phyloP scores from a whole-genome alignment of 768 basidiomycete species.

The Lactifluus pinguis region DNA sequence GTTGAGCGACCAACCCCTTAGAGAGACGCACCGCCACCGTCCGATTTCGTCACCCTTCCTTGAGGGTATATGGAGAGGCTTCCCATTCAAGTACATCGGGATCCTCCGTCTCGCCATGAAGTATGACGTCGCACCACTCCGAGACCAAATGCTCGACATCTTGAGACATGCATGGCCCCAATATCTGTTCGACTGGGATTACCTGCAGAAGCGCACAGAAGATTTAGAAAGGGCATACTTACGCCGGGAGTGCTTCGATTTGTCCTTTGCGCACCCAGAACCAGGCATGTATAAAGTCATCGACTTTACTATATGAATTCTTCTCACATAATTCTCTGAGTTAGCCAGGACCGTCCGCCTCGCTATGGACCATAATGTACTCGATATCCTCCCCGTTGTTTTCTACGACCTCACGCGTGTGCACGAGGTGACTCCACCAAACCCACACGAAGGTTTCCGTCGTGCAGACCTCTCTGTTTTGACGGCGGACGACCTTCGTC shows the following conservation, averaged over 20 bases:
- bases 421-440: conserved; percentile 11
- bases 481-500: conserved; percentile 14
- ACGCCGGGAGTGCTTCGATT: conserved; percentile 8
- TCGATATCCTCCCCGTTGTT: conserved; percentile 16
- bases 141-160: conserved; percentile 6
- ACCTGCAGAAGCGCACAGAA: conserved; percentile 13
- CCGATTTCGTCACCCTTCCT: conserved; percentile 15
- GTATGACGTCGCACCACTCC: conserved; percentile 5
- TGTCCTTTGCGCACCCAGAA: conserved; percentile 16
- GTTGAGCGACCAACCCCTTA: not conserved
- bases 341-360: conserved; percentile 14
- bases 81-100: conserved; percentile 12
- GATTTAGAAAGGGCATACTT: conserved; percentile 13
- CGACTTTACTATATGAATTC: not conserved
- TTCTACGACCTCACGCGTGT: conserved; percentile 15
- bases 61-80: conserved; percentile 15
- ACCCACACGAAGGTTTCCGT: conserved; percentile 7
- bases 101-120: conserved; percentile 15
- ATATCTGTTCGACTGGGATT: conserved; percentile 15
- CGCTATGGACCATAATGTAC: conserved; percentile 12
- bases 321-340: not conserved
- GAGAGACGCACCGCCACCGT: conserved; percentile 12
- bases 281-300: conserved; percentile 5
- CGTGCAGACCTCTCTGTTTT: conserved; percentile 13
- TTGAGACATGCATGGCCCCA: conserved; percentile 14